Evolutionary conservation across 805 yeast species (phyloP).

Genomic region (Pichia kluyveri): DNA sequence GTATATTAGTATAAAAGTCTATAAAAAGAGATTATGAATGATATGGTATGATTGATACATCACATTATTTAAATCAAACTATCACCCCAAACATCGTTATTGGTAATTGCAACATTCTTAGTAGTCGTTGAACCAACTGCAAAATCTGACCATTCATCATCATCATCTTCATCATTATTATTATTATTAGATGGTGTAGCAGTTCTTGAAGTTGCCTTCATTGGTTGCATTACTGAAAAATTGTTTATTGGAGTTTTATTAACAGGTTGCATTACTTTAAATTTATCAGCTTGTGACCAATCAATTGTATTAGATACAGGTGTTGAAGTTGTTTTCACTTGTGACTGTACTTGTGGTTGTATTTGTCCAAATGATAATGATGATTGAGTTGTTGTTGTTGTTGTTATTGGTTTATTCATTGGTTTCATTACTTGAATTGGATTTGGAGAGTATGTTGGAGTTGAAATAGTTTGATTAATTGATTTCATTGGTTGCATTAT

Average conservation of each 20-base stretch:
- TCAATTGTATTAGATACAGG: conserved; percentile 2
- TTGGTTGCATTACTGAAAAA: not conserved
- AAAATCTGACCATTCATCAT: conserved; percentile 11
- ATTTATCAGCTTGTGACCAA: conserved; percentile 5
- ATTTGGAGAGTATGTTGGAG: not conserved
- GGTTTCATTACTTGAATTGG: not conserved
- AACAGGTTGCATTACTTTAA: conserved; percentile 8
- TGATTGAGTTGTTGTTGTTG: not conserved
- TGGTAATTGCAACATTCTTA: not conserved
- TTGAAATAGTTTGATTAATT: not conserved
- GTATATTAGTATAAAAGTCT: no score
- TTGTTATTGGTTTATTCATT: not conserved
- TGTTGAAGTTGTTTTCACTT: not conserved
- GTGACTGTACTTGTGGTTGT: not conserved
- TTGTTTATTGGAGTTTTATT: not conserved
- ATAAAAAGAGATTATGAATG: no score
- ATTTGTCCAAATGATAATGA: not conserved
- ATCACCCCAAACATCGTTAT: conserved; percentile 4
- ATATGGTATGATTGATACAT: no score
- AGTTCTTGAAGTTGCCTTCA: not conserved
- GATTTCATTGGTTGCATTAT: not conserved
- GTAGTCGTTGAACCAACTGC: conserved; percentile 5
- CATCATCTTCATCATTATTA: not conserved
- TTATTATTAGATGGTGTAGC: not conserved
- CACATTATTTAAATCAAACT: conserved; percentile 9